Conservation (phyloP, 116 monocot species). For the Trichopus zeylanicus region DNA sequence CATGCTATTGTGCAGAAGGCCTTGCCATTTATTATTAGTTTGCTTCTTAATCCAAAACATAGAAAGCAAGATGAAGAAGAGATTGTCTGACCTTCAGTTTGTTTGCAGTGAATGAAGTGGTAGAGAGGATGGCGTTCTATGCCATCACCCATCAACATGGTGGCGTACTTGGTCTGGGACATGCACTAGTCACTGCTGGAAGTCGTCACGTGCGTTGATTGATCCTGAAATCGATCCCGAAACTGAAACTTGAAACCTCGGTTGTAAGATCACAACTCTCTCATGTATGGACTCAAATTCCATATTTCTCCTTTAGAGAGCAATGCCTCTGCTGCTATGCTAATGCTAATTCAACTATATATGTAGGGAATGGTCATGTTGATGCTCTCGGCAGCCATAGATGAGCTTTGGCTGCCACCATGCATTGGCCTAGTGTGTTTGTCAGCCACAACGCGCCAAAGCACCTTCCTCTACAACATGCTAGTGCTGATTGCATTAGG, state of each 20-base stretch:
- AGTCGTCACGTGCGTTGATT: conserved; percentile 14
- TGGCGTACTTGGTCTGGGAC: conserved; percentile 18
- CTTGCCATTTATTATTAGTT: conserved; percentile 25
- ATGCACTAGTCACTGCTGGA: conserved; percentile 25
- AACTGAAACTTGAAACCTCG: no score
- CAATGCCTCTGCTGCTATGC: no score
- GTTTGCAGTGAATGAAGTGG: conserved; percentile 23
- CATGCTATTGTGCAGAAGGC: no score
- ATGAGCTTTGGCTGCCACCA: conserved; percentile 16
- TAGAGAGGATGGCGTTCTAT: conserved; percentile 31
- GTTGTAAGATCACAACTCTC: not conserved
- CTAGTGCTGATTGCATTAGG: conserved; percentile 25
- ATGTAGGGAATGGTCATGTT: conserved; percentile 29
- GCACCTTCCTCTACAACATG: conserved; percentile 6
- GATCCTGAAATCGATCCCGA: no score
- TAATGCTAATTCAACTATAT: no score
- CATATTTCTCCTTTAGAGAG: no score
- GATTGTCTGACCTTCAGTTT: no score
- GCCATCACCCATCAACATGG: conserved; percentile 28
- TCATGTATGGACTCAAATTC: no score
- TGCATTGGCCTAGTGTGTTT: not conserved
- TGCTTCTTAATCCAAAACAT: no score
- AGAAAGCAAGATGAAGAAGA: no score
- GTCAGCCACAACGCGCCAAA: conserved; percentile 16
- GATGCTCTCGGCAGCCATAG: conserved; percentile 14